A percentile compares a stretch with the other conserved stretches of the same genome.
Conservation (phyloP, 306 rosid species). For the Astragalus glycyphyllos region DNA sequence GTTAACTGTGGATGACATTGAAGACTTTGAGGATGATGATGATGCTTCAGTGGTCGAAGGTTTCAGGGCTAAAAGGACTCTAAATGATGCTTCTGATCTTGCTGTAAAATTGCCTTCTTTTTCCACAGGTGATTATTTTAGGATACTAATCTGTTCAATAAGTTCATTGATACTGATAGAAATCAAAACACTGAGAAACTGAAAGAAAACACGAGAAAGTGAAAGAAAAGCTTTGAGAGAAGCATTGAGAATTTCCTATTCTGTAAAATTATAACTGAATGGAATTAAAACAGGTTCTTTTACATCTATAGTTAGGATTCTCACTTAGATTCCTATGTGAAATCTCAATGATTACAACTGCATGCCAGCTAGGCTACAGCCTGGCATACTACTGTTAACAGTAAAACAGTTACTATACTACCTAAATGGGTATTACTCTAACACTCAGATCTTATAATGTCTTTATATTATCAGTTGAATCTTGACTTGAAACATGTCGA, state of each 20-base stretch:
- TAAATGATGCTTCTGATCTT: constrained; percentile 89
- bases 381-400: neutral
- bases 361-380: constrained; percentile 7
- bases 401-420: neutral
- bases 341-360: constrained; percentile 3
- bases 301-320: constrained; percentile 7
- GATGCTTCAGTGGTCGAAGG: constrained; percentile 54
- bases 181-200: constrained; percentile 2
- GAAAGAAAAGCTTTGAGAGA: constrained; percentile 4
- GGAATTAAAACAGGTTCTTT: constrained; percentile 10
- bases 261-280: neutral
- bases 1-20: constrained; percentile 91
- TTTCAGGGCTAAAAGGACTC: constrained; percentile 70
- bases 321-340: constrained; percentile 12
- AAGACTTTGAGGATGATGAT: constrained; percentile 85
- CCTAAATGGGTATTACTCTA: neutral
- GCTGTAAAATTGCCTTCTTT: constrained; percentile 82
- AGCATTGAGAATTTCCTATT: neutral
- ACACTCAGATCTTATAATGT: constrained; percentile 13
- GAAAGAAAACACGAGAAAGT: neutral
- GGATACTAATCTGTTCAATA: constrained; percentile 36
- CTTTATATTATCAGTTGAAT: constrained; percentile 11
- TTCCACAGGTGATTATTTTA: constrained; percentile 74
- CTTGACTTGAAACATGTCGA: constrained; percentile 22
- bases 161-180: constrained; percentile 12